These are phyloP conservation scores for Cenchrus americanus DNA, from an alignment of 176 grass and related monocot genomes.

Conservation along the genomic window DNA sequence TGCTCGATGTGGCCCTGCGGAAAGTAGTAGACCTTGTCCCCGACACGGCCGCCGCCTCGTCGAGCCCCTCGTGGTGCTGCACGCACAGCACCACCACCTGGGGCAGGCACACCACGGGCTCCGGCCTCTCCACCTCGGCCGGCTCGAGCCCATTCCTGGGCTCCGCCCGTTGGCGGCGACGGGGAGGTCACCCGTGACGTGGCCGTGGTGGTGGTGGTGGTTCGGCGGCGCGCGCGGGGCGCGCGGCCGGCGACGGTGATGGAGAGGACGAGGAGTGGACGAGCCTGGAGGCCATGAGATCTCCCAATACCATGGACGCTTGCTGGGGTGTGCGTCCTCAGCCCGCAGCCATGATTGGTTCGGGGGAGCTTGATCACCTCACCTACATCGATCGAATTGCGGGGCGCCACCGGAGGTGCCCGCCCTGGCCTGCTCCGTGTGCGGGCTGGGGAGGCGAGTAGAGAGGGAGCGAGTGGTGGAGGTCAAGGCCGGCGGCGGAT, in stretches of 20 bases:
- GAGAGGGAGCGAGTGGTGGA: too few relatives aligned
- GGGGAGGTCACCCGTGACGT: slow-evolving; percentile 25
- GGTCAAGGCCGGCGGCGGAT: too few relatives aligned
- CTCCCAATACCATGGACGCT: slow-evolving; percentile 93
- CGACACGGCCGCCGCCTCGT: slow-evolving; percentile 56
- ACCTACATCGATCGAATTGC: slow-evolving; percentile 33
- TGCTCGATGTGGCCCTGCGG: too few relatives aligned
- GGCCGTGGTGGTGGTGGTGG: slow-evolving; percentile 41
- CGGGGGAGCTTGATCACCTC: slow-evolving; percentile 3
- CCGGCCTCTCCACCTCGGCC: slow-evolving; percentile 1
- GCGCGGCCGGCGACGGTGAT: neutral
- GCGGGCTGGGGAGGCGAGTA: too few relatives aligned
- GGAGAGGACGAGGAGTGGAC: slow-evolving; percentile 49
- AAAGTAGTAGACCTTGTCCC: too few relatives aligned
- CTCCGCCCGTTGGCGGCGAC: slow-evolving; percentile 39
- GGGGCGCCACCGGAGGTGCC: too few relatives aligned
- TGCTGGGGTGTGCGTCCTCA: neutral
- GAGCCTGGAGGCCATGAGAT: slow-evolving; percentile 97
- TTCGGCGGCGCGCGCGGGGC: slow-evolving; percentile 39
- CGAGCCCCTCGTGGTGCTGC: slow-evolving; percentile 73
- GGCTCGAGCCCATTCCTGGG: slow-evolving; percentile 22
- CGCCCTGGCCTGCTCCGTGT: too few relatives aligned
- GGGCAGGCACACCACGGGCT: slow-evolving; percentile 57
- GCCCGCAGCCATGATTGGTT: slow-evolving; percentile 29
- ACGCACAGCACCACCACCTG: slow-evolving; percentile 82